These are phyloP conservation scores for Ophiostoma perfectum DNA, from an alignment of 2,329 filamentous ascomycete species.

Conservation along the genomic window DNA sequence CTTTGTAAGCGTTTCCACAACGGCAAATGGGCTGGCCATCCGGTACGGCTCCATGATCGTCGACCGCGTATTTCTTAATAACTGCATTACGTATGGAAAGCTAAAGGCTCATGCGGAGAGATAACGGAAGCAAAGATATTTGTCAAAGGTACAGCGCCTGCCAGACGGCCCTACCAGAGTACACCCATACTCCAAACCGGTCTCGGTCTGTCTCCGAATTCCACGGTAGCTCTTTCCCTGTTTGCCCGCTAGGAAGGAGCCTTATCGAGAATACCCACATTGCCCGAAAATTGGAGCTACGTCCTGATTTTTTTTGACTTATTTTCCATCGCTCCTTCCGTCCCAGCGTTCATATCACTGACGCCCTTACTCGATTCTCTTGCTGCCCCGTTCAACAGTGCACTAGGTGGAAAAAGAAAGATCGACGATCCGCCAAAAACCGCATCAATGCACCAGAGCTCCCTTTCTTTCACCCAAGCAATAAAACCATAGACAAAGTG, in stretches of 20 bases:
- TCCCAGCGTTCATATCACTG: not conserved
- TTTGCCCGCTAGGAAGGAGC: not conserved
- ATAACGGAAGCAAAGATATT: not conserved
- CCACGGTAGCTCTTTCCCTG: conserved; percentile 17
- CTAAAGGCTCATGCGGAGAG: not conserved
- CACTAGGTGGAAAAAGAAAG: conserved; percentile 2
- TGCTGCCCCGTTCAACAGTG: not conserved
- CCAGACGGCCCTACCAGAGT: not conserved
- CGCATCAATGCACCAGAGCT: conserved; percentile 3
- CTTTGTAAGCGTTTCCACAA: not conserved
- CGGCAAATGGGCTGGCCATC: conserved; percentile 12
- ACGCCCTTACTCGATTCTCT: not conserved
- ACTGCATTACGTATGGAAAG: conserved; percentile 17
- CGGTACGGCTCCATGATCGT: conserved; percentile 6
- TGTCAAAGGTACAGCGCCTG: not conserved
- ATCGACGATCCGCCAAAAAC: conserved; percentile 11
- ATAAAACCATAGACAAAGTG: not conserved
- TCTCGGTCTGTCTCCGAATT: conserved; percentile 15
- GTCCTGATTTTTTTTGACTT: not conserved
- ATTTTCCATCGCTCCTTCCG: conserved; percentile 14
- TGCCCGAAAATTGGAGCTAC: conserved; percentile 14
- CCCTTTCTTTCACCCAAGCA: not conserved
- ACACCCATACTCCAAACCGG: not conserved
- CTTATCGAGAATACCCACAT: conserved; percentile 12
- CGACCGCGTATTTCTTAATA: conserved; percentile 18